These are phyloP conservation scores for Pezicula radicicola DNA, from an alignment of 2,329 filamentous ascomycete genomes.

Conservation along the genomic window DNA sequence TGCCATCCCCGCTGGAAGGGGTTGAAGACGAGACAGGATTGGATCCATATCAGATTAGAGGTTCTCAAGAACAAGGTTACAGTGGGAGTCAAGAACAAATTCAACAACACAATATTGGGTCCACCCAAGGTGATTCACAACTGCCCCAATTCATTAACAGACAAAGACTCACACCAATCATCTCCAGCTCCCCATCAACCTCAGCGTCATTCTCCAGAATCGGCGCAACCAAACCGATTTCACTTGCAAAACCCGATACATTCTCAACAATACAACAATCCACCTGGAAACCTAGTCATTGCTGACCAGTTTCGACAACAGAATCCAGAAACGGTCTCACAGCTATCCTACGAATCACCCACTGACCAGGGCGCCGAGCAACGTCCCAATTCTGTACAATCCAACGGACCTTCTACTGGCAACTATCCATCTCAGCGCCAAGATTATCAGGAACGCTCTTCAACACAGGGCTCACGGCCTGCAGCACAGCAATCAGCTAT, in stretches of 20 bases:
- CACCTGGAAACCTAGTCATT: slow-evolving; percentile 25
- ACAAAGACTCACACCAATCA: slow-evolving; percentile 31
- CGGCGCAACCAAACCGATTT: slow-evolving; percentile 26
- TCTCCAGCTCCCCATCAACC: slow-evolving; percentile 16
- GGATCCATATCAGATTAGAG: slow-evolving; percentile 26
- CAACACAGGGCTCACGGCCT: slow-evolving; percentile 20
- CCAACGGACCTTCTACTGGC: slow-evolving; percentile 22
- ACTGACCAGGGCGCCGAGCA: slow-evolving; percentile 28
- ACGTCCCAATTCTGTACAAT: slow-evolving; percentile 25
- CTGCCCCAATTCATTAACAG: slow-evolving; percentile 9
- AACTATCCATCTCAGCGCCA: slow-evolving; percentile 9
- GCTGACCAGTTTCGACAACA: slow-evolving; percentile 33
- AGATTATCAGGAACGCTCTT: slow-evolving; percentile 23
- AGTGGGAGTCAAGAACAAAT: slow-evolving; percentile 13
- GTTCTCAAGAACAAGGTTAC: slow-evolving; percentile 12
- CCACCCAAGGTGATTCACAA: slow-evolving; percentile 21
- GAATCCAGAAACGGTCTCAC: slow-evolving; percentile 59
- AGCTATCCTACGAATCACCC: slow-evolving; percentile 60
- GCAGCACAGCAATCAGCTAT: slow-evolving; percentile 22
- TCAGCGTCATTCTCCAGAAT: slow-evolving; percentile 12
- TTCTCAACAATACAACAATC: slow-evolving; percentile 30
- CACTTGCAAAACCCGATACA: slow-evolving; percentile 16
- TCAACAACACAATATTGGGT: slow-evolving; percentile 23
- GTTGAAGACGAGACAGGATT: slow-evolving; percentile 21
- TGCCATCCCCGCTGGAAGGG: slow-evolving; percentile 26